Conservation (phyloP, 192 early-diverging fungal genomes). For the Coemansia sp. region DNA sequence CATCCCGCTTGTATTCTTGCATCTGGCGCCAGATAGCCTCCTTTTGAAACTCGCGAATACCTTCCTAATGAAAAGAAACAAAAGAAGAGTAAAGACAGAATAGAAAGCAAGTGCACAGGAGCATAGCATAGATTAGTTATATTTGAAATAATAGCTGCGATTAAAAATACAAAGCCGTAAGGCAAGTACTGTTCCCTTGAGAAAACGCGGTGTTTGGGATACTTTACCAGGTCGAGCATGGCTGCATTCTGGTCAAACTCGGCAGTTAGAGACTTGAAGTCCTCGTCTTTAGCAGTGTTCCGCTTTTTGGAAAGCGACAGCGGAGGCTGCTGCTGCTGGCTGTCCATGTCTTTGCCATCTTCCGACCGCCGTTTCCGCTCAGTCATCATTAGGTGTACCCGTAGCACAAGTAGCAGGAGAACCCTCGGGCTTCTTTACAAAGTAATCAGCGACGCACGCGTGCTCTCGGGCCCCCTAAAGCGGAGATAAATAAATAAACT, state of each 20-base stretch:
- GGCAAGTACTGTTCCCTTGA: too few species aligned
- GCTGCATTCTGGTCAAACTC: slow-evolving; percentile 47
- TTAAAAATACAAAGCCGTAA: slow-evolving; percentile 1
- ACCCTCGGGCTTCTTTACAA: neutral
- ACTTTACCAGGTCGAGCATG: slow-evolving; percentile 50
- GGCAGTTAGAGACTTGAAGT: slow-evolving; percentile 31
- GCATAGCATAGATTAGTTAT: too few species aligned
- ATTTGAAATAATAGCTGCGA: neutral
- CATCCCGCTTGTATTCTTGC: slow-evolving; percentile 63
- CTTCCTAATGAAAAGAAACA: slow-evolving; percentile 25
- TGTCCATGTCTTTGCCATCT: slow-evolving; percentile 43
- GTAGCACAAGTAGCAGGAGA: neutral
- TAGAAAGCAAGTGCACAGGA: too few species aligned
- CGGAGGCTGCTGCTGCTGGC: slow-evolving; percentile 26
- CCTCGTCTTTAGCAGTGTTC: slow-evolving; percentile 42
- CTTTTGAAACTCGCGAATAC: slow-evolving; percentile 60
- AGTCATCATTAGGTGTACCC: slow-evolving; percentile 41
- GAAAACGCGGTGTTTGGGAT: too few species aligned
- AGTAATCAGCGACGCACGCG: neutral
- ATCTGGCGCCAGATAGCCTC: slow-evolving; percentile 67
- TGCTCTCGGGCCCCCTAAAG: neutral
- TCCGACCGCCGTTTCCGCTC: slow-evolving; percentile 53
- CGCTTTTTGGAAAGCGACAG: slow-evolving; percentile 48
- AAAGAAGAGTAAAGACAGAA: neutral
- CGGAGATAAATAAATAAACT: neutral